Base-by-base conservation (phyloP, 176 grass and related monocot species). In the Carex cristatella region DNA sequence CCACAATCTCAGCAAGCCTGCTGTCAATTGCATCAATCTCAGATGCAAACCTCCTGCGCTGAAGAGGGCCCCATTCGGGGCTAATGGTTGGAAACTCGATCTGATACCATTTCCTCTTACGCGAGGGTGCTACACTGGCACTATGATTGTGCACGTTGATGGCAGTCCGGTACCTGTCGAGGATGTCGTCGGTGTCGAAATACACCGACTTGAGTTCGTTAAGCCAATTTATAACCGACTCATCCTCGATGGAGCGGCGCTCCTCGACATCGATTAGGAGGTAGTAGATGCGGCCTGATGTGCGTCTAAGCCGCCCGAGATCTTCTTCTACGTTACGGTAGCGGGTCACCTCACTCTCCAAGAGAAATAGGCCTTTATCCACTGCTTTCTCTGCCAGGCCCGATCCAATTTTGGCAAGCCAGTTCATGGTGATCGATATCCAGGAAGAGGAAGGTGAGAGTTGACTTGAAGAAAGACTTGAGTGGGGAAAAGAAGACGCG, bases 231-330 rank as follows among this genome's bases (percentile, higher is more conserved):
- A 28, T 86, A 40, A 86, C 80, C 6, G 49, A 80, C 48, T 80
- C 65, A 33, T 86, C 57, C 33, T 81, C 84, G 4, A 91, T 56
- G 77, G 81, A 83, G 72, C 86, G 79, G 56, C 72, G 79, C 33
- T 91, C 64, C 65, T 88, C 84, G 10, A 80, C 84, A 76, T 91
- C 90, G 2, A 33, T 33, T 49, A 91, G 84, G 71, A 84, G 19
- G 31, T 56, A 28, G 37, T 69, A 72, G 80, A 91, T 88, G 62
- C 87, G 61, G 0, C 19, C 6, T 49, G 35, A 14, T 61, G 68
- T 85, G 10, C 75, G 32, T 55, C 38, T 67, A 56, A 93, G 84
- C 49, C 71, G 56, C 2, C n/a, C 61, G 53, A 87, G 56, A n/a
- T 87, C 84, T 10, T 84, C 84, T 49, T 88, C 65, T n/a, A 93